These are phyloP conservation scores for Xylaria sp. DNA, from an alignment of 2,329 filamentous ascomycete genomes.

Conservation along the genomic window DNA sequence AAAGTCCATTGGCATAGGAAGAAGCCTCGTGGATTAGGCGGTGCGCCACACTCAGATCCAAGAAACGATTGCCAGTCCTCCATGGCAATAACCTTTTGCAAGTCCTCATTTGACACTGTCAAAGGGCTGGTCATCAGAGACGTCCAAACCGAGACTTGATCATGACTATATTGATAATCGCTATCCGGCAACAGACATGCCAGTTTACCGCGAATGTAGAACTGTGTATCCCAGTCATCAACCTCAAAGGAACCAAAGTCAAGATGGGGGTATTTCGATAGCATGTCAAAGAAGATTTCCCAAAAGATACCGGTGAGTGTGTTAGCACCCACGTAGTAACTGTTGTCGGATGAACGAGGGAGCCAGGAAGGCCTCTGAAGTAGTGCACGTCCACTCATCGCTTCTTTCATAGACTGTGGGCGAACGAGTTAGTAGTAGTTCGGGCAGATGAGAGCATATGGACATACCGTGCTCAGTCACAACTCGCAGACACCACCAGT, in stretches of 20 bases:
- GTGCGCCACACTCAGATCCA: neutral
- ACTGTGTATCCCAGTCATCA: slow-evolving; percentile 6
- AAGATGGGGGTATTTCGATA: slow-evolving; percentile 13
- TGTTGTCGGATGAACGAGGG: neutral
- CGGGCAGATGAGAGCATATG: neutral
- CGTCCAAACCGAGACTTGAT: slow-evolving; percentile 12
- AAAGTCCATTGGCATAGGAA: slow-evolving; percentile 18
- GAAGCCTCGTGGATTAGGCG: slow-evolving; percentile 3
- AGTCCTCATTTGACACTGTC: neutral
- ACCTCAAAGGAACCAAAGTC: neutral
- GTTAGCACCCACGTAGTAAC: neutral
- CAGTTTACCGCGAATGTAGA: slow-evolving; percentile 3
- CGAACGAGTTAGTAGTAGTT: neutral
- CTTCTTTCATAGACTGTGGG: neutral
- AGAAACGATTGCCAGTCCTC: neutral
- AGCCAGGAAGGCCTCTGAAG: slow-evolving; percentile 5
- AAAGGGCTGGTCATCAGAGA: slow-evolving; percentile 8
- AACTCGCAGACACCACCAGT: neutral
- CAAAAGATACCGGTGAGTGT: neutral
- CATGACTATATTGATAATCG: neutral
- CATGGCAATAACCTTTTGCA: slow-evolving; percentile 20
- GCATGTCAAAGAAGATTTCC: slow-evolving; percentile 15
- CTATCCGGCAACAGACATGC: slow-evolving; percentile 16
- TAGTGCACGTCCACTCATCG: neutral
- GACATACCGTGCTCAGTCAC: neutral